These are phyloP conservation scores for Aspergillus novoparasiticus DNA, from an alignment of 2,329 filamentous ascomycete species.

Conservation along the genomic window DNA sequence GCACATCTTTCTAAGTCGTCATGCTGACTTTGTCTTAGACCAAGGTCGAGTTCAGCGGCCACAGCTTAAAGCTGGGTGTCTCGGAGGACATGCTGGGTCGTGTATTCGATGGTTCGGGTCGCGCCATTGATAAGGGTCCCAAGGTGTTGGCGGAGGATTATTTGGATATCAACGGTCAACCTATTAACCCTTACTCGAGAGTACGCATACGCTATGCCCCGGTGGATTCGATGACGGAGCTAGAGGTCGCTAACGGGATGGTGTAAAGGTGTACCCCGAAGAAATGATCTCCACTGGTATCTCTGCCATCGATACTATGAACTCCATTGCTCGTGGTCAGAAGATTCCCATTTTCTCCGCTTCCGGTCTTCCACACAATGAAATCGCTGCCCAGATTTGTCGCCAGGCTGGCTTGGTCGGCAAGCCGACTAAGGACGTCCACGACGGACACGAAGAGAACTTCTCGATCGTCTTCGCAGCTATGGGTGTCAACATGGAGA, in stretches of 20 bases:
- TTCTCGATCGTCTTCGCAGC: slow-evolving; percentile 99
- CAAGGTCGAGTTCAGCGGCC: slow-evolving; percentile 93
- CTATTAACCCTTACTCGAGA: slow-evolving; percentile 97
- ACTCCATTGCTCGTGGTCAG: slow-evolving; percentile 95
- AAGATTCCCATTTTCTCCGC: slow-evolving; percentile 99
- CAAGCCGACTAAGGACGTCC: slow-evolving; percentile 89
- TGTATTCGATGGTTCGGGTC: slow-evolving; percentile 97
- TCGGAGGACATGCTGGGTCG: slow-evolving; percentile 99
- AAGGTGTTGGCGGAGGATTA: slow-evolving; percentile 98
- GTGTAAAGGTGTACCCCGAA: slow-evolving; percentile 84
- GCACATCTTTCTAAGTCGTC: slow-evolving; percentile 14
- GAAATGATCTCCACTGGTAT: slow-evolving; percentile 99
- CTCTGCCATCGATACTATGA: slow-evolving; percentile 98
- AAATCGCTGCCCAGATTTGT: slow-evolving; percentile 98
- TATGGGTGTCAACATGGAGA: slow-evolving; percentile 99
- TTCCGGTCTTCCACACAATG: slow-evolving; percentile 96
- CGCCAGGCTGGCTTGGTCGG: slow-evolving; percentile 93
- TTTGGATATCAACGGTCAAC: slow-evolving; percentile 97
- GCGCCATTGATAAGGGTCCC: slow-evolving; percentile 97
- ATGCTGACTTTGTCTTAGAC: slow-evolving; percentile 60
- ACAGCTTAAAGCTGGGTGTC: slow-evolving; percentile 97
- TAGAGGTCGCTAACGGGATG: slow-evolving; percentile 14
- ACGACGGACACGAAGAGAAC: slow-evolving; percentile 97
- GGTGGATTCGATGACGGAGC: neutral
- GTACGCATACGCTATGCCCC: slow-evolving; percentile 51